Base-by-base conservation (phyloP, 192 early-diverging fungal species). In the Entomortierella lignicola region DNA sequence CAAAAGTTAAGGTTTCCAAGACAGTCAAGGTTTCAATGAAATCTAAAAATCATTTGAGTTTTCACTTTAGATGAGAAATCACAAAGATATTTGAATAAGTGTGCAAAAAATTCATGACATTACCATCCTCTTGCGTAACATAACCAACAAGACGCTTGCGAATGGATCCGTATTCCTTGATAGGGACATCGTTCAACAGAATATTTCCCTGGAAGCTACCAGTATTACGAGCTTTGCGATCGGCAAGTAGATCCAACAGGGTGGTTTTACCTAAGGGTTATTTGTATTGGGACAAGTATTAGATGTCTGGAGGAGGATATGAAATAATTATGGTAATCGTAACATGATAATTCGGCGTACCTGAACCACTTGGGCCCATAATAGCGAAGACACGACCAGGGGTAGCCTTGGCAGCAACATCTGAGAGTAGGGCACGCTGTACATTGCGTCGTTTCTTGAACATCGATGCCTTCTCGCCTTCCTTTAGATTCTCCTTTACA, bases 1-100 rank as follows among this genome's bases (percentile, higher is more conserved):
- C 89, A 26, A 87, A 90, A 10, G 80, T 83, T 34, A 96, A 89
- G 5, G 95, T 94, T 62, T 96, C 95, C 26, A 86, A 77, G 1
- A 94, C 92, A 0, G 95, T 96, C 81, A 89, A 61, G 0, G 83
- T 87, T 21, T 77, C 74, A 48, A 77, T 77, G 21, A 77, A 77
- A 25, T 77, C 74, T 77, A 50, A 32, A 30, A 39, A 32, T 17
- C 42, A 18, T 0, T 10, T 41, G 21, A 21, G 41, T 56, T 29
- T n/a, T n/a, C n/a, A n/a, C n/a, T n/a, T n/a, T n/a, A n/a, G n/a
- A n/a, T n/a, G n/a, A n/a, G n/a, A n/a, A n/a, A n/a, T n/a, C n/a
- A n/a, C n/a, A 44, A 31, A 23, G 10, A 41, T 26, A 34, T 39
- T 27, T 20, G 26, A 27, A 48, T 0, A 0, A 15, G 1, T 25